Base-by-base conservation (phyloP, 495 filamentous ascomycete species). In the Terfezia claveryi region DNA sequence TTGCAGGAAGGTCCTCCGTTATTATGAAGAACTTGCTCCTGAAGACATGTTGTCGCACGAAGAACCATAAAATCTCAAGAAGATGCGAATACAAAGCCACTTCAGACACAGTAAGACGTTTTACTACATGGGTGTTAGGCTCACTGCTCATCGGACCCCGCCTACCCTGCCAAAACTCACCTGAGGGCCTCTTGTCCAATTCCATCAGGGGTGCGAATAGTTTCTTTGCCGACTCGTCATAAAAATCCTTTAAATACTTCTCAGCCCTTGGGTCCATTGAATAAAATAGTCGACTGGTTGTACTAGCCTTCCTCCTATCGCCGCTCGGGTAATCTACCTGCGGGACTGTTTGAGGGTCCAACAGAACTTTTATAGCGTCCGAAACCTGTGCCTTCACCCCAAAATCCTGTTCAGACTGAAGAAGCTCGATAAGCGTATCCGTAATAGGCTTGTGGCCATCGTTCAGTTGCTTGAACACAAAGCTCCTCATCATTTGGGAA, bases 301-400 rank as follows among this genome's bases (percentile, higher is more conserved):
- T 59, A 38, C 63, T 57, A 11, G 66, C 65, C 60, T 80, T 73
- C 27, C 76, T 55, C 67, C 88, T 80, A 51, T 73, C 68, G 53
- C 74, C 70, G 12, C n/a, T 12, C 12, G 16, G 16, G 16, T 32
- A 4, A 54, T 93, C 86, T 17, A 73, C 63, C 8, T 73, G 69
- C 17, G 62, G 58, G 50, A 71, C 68, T 49, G 77, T 75, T 54
- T 79, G 77, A n/a, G 86, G 87, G 62, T 96, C 92, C 16, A 96
- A 75, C 23, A 98, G 72, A 17, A 96, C 81, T 68, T 93, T 95
- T 65, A 98, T 82, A 27, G 91, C 85, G 69, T 98, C 91, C 10
- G 91, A 85, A 62, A 96, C 81, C 64, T 96, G 92, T 32, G 86
- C 87, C 71, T 94, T 94, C 57, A 96, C 86, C 0, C 91, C 91